These are phyloP conservation scores for Neonothopanus nambi DNA, from an alignment of 1,284 basidiomycete genomes.

Conservation along the genomic window DNA sequence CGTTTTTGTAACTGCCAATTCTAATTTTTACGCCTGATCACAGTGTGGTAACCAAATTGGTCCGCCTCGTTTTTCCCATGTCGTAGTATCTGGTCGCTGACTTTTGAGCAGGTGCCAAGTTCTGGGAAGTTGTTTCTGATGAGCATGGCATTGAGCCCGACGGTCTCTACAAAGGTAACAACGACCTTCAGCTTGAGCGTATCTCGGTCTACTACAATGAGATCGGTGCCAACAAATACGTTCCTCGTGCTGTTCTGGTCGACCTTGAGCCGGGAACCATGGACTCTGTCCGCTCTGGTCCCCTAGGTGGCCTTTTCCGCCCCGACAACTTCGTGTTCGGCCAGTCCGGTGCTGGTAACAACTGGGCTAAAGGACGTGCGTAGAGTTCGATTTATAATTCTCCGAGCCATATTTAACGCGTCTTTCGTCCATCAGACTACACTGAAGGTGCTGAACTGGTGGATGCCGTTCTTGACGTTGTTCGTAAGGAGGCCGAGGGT, in stretches of 20 bases:
- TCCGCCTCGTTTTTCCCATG: slow-evolving; percentile 31
- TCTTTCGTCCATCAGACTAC: slow-evolving; percentile 59
- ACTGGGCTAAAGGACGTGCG: slow-evolving; percentile 94
- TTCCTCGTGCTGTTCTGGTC: slow-evolving; percentile 92
- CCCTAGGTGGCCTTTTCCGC: slow-evolving; percentile 85
- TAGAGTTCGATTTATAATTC: slow-evolving; percentile 23
- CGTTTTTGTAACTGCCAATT: slow-evolving; percentile 19
- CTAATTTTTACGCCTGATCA: slow-evolving; percentile 19
- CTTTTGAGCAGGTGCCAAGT: slow-evolving; percentile 79
- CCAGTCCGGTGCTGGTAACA: slow-evolving; percentile 92
- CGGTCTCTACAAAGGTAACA: slow-evolving; percentile 91
- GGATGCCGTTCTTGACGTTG: slow-evolving; percentile 88
- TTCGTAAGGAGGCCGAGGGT: slow-evolving; percentile 87
- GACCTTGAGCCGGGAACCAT: slow-evolving; percentile 97
- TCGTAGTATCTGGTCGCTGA: slow-evolving; percentile 12
- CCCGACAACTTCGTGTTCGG: slow-evolving; percentile 96
- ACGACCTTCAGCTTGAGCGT: slow-evolving; percentile 95
- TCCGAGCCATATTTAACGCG: slow-evolving; percentile 2
- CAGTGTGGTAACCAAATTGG: slow-evolving; percentile 99
- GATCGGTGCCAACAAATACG: slow-evolving; percentile 90
- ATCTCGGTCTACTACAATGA: slow-evolving; percentile 97
- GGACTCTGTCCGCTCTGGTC: slow-evolving; percentile 90
- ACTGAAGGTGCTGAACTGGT: slow-evolving; percentile 96
- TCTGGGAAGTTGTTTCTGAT: slow-evolving; percentile 98
- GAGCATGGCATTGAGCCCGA: slow-evolving; percentile 95